These are phyloP conservation scores for Euphrasia arctica DNA, from an alignment of 305 asterid species.

Conservation along the genomic window DNA sequence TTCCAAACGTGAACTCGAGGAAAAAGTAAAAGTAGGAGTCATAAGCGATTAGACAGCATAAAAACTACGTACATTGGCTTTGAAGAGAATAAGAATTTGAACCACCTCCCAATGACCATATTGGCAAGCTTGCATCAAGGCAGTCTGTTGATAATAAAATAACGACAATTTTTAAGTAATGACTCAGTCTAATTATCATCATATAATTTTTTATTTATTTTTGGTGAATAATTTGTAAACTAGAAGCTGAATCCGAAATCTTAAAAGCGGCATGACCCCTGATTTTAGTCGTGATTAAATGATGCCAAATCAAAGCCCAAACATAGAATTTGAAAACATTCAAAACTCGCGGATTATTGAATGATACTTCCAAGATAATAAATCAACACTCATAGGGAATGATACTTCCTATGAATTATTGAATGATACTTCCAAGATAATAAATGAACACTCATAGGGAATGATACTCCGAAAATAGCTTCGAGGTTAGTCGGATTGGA, in stretches of 20 bases:
- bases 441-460: background rate
- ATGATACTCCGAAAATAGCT: no score
- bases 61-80: conserved; percentile 65
- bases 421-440: no score
- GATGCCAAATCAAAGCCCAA: background rate
- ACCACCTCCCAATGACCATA: conserved; percentile 95
- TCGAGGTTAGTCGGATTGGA: no score
- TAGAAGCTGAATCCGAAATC: background rate
- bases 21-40: background rate
- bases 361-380: no score
- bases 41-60: conserved; percentile 10
- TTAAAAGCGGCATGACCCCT: background rate
- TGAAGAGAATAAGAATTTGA: conserved; percentile 69
- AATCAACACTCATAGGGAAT: background rate
- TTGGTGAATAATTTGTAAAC: background rate
- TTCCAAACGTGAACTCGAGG: background rate
- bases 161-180: background rate
- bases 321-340: background rate
- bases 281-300: background rate
- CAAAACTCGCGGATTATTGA: background rate
- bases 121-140: conserved; percentile 96
- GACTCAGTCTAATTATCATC: conserved; percentile 3
- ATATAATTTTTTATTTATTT: no score
- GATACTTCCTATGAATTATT: no score
- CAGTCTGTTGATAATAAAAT: conserved; percentile 54